phyloP scores from a whole-genome alignment of 768 basidiomycete genomes.

The Russula sp. region DNA sequence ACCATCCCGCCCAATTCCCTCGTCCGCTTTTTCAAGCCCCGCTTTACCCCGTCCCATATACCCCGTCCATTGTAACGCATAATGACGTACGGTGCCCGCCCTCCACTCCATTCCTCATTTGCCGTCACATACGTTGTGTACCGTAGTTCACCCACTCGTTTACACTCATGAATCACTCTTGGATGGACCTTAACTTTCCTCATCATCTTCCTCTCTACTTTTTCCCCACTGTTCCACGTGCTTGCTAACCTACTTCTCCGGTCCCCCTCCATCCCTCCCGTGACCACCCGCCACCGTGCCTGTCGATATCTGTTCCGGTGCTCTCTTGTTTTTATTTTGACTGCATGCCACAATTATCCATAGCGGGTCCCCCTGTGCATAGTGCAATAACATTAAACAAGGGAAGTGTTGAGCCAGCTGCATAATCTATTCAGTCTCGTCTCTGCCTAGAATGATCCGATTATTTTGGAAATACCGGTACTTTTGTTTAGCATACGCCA shows the following conservation, averaged over 20 bases:
- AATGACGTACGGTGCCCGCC: slow-evolving; percentile 21
- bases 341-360: slow-evolving; percentile 24
- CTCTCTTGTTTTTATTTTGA: slow-evolving; percentile 23
- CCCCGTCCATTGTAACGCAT: slow-evolving; percentile 24
- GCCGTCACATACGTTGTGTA: slow-evolving; percentile 22
- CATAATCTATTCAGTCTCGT: slow-evolving; percentile 15
- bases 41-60: slow-evolving; percentile 20
- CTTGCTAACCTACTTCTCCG: slow-evolving; percentile 19
- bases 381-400: slow-evolving; percentile 24
- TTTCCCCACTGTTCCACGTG: slow-evolving; percentile 8
- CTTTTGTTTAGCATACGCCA: not conserved
- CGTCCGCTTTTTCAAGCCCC: slow-evolving; percentile 1
- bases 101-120: slow-evolving; percentile 12
- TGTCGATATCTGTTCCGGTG: slow-evolving; percentile 21
- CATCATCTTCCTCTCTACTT: slow-evolving; percentile 6
- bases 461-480: not conserved
- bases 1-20: not conserved
- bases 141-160: slow-evolving; percentile 20
- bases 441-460: not conserved
- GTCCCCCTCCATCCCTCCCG: not conserved
- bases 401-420: slow-evolving; percentile 23
- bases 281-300: slow-evolving; percentile 8
- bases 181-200: slow-evolving; percentile 19
- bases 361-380: slow-evolving; percentile 21
- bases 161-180: slow-evolving; percentile 21